A percentile compares a stretch with the other conserved stretches of the same genome.
phyloP scores from a whole-genome alignment of 805 yeast species.

The Zygoascus biomembranicola region DNA sequence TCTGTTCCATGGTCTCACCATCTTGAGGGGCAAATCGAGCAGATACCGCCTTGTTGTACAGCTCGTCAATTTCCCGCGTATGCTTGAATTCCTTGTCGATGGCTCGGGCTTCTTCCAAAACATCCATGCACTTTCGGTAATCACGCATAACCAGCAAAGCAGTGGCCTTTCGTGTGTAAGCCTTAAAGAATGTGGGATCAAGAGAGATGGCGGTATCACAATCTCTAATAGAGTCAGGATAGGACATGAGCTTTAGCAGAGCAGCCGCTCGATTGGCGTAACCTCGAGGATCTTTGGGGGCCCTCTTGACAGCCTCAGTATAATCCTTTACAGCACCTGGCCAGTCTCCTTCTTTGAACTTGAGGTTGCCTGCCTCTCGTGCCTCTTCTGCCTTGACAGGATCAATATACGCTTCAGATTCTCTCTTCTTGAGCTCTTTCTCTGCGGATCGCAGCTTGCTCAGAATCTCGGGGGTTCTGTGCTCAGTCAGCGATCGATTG shows the following conservation, averaged over 20 bases:
- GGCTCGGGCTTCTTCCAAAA: slow-evolving; percentile 68
- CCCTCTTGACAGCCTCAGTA: slow-evolving; percentile 92
- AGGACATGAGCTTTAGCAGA: slow-evolving; percentile 84
- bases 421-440: slow-evolving; percentile 71
- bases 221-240: slow-evolving; percentile 93
- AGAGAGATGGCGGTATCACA: slow-evolving; percentile 82
- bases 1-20: slow-evolving; percentile 90
- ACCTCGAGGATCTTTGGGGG: slow-evolving; percentile 95
- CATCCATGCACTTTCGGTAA: slow-evolving; percentile 70
- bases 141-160: slow-evolving; percentile 90
- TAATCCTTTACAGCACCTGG: slow-evolving; percentile 92
- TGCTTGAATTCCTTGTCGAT: slow-evolving; percentile 59
- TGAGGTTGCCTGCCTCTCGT: slow-evolving; percentile 83
- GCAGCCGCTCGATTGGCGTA: slow-evolving; percentile 98
- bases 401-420: slow-evolving; percentile 70
- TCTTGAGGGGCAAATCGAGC: slow-evolving; percentile 72
- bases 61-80: slow-evolving; percentile 69
- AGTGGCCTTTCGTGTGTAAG: slow-evolving; percentile 93
- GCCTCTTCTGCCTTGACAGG: slow-evolving; percentile 95
- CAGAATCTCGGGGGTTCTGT: slow-evolving; percentile 89
- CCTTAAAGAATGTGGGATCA: slow-evolving; percentile 87
- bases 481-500: slow-evolving; percentile 92
- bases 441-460: slow-evolving; percentile 82
- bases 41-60: slow-evolving; percentile 65
- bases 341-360: slow-evolving; percentile 88